Evolutionary conservation across 306 rosid species (phyloP).

Genomic region (Arachis hypogaea): DNA sequence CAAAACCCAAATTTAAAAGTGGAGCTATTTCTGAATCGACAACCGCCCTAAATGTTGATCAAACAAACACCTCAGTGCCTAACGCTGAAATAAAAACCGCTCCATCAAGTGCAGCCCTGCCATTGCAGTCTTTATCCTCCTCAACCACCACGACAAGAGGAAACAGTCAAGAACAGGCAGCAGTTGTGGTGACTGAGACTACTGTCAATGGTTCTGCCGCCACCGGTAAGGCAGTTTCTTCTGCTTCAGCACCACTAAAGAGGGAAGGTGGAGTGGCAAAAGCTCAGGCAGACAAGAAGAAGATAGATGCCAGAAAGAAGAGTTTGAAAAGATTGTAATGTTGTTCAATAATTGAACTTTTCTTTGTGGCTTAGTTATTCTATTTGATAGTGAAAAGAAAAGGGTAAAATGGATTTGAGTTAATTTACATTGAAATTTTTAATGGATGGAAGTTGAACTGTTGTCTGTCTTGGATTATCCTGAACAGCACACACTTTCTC

Average conservation of each 20-base stretch:
- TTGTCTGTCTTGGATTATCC: constrained; percentile 10
- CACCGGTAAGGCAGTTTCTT: constrained; percentile 40
- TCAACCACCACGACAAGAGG: constrained; percentile 53
- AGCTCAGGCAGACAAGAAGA: constrained; percentile 88
- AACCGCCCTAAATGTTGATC: constrained; percentile 89
- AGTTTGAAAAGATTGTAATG: constrained; percentile 93
- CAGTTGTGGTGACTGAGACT: constrained; percentile 39
- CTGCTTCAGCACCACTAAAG: constrained; percentile 46
- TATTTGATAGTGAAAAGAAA: constrained; percentile 13
- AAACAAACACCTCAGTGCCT: constrained; percentile 59
- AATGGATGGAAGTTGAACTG: constrained; percentile 43
- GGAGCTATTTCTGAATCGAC: constrained; percentile 97
- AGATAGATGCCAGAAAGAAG: constrained; percentile 94
- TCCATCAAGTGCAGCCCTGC: constrained; percentile 52
- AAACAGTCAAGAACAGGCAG: constrained; percentile 58
- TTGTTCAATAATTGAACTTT: constrained; percentile 39
- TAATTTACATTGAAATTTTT: constrained; percentile 23
- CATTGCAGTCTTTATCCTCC: constrained; percentile 53
- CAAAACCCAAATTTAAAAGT: constrained; percentile 82
- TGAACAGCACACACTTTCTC: not conserved
- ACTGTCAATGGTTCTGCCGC: constrained; percentile 47
- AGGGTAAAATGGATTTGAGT: constrained; percentile 18
- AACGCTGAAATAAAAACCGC: constrained; percentile 65
- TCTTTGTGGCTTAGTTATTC: constrained; percentile 40
- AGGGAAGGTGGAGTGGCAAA: constrained; percentile 65